Percentiles rank a stretch among this genome's conserved stretches.
Conservation (phyloP, 106 monocot species). For the Dioscorea alata region DNA sequence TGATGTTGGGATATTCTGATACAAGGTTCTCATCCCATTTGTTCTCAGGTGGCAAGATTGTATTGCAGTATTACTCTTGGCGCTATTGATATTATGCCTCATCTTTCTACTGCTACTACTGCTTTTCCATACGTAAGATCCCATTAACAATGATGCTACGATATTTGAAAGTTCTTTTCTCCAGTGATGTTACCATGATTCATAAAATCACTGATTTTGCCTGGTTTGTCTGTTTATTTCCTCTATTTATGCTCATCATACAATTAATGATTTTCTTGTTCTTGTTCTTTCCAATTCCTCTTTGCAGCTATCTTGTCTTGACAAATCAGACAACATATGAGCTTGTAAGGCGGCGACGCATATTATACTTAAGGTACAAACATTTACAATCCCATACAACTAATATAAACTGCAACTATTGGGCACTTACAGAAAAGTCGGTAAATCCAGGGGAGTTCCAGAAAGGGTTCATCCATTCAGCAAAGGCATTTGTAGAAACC, state of each 20-base stretch:
- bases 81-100: constrained; percentile 46
- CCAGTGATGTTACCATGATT: too few relatives aligned
- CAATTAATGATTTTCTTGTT: neutral
- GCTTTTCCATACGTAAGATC: constrained; percentile 71
- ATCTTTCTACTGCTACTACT: constrained; percentile 72
- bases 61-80: constrained; percentile 36
- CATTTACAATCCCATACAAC: neutral
- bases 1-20: neutral
- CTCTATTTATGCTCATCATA: too few relatives aligned
- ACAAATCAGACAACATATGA: constrained; percentile 99
- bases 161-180: neutral
- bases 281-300: neutral
- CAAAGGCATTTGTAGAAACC: constrained; percentile 61
- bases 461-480: constrained; percentile 72
- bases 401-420: neutral
- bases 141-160: neutral
- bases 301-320: constrained; percentile 55
- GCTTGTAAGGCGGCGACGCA: constrained; percentile 74
- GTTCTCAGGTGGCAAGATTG: constrained; percentile 72
- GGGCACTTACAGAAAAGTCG: neutral
- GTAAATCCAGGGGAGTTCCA: constrained; percentile 52
- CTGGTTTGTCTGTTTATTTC: too few relatives aligned
- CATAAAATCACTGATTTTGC: too few relatives aligned
- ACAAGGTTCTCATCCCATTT: neutral
- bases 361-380: constrained; percentile 62